Evolutionary conservation across 495 filamentous ascomycete genomes (phyloP), one percentile per base, ranked within the genome.

Genomic region (Daldinia childiae): DNA sequence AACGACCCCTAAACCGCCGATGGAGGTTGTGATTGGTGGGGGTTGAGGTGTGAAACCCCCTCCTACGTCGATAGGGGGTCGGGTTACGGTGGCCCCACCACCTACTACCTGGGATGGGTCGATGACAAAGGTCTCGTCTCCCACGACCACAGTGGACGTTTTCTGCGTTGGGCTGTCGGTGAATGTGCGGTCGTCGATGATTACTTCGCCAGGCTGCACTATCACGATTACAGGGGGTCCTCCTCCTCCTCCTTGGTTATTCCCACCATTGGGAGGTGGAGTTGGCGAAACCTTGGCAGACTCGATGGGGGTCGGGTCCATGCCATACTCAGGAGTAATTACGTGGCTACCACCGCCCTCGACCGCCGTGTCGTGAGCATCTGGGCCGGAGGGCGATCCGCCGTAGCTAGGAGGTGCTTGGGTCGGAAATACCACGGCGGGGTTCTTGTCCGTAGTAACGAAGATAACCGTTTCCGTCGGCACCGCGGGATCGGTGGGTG

Each of bases 381-480:
- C 73, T 45, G 62, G 78, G 30, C 43, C 66, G 14, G 58, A 64
- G 14, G 64, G 76, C 36, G 74, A 74, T 14, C 82, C 81, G 63
- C 82, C 82, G 64, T 83, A 85, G 66, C 78, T 66, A 0, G 83
- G 83, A 7, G 80, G 77, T 7, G 73, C 32, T 41, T 80, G 74
- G 19, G 75, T 76, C 8, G 82, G 69, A 63, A 76, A 84, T 8
- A 84, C 75, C 34, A 85, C 82, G 34, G 80, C 80, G 1, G 83
- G 83, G 50, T 85, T 85, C 65, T 84, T 85, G 56, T 84, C 83
- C 9, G 83, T 85, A 12, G 82, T 83, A 45, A 81, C 55, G 41
- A 83, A 75, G 12, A 73, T 79, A 41, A 85, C 62, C 8, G 79
- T 79, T 27, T 57, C 55, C 8, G 61, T 55, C 30, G 64, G 71